These are phyloP conservation scores for Roridomyces roridus DNA, from an alignment of 768 basidiomycete genomes.

Conservation along the genomic window DNA sequence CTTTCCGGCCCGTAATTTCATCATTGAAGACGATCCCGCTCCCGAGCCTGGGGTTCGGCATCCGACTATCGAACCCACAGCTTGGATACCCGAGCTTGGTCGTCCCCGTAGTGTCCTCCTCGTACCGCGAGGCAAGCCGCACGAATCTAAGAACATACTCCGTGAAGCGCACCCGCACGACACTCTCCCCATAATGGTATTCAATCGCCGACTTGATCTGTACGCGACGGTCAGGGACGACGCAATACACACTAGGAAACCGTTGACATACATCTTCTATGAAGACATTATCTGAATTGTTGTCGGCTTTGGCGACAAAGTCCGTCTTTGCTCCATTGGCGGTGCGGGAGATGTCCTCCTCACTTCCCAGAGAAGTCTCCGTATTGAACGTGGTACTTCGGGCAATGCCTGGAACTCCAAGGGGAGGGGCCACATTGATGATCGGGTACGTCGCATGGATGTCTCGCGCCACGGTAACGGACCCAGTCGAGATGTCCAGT, in stretches of 20 bases:
- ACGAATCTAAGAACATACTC: slow-evolving; percentile 92
- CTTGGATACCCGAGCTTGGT: slow-evolving; percentile 82
- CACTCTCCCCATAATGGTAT: slow-evolving; percentile 90
- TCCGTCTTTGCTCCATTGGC: slow-evolving; percentile 58
- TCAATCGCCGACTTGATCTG: slow-evolving; percentile 87
- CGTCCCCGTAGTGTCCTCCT: slow-evolving; percentile 79
- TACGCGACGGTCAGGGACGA: not conserved
- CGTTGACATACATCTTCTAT: slow-evolving; percentile 85
- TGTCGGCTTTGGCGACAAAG: slow-evolving; percentile 61
- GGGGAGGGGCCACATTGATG: slow-evolving; percentile 42
- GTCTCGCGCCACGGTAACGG: slow-evolving; percentile 87
- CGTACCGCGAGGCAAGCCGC: slow-evolving; percentile 87
- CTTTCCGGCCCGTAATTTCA: slow-evolving; percentile 66
- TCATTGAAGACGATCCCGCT: slow-evolving; percentile 84
- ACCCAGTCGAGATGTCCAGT: slow-evolving; percentile 88
- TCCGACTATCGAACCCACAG: slow-evolving; percentile 52
- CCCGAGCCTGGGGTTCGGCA: slow-evolving; percentile 65
- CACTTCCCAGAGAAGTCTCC: slow-evolving; percentile 65
- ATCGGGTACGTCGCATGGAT: slow-evolving; percentile 67
- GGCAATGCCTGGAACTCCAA: slow-evolving; percentile 50
- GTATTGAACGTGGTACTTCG: slow-evolving; percentile 70
- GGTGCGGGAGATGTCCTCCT: slow-evolving; percentile 72
- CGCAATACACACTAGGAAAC: not conserved
- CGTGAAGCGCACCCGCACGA: slow-evolving; percentile 87
- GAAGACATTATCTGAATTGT: slow-evolving; percentile 79